A percentile compares a stretch with the other conserved stretches of the same genome.
Evolutionary conservation across 495 filamentous ascomycete genomes (phyloP).

Genomic region (Mytilinidion resinicola): DNA sequence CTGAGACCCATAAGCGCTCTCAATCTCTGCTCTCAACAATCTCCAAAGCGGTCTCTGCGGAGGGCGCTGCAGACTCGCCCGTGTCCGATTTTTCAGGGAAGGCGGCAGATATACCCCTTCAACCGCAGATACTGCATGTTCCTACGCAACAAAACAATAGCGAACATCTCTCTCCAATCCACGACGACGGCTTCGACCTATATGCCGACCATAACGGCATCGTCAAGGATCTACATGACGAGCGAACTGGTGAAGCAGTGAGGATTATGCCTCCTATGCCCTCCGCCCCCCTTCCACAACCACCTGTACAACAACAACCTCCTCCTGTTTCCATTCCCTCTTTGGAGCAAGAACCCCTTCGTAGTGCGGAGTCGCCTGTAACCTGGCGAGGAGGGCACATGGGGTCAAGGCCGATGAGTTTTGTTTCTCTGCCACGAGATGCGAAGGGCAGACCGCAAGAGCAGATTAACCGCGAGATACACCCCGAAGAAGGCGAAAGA

Average conservation of each 20-base stretch:
- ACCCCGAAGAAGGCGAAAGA: too few species aligned
- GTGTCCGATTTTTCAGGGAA: constrained; percentile 1
- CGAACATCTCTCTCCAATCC: background rate
- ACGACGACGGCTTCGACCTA: constrained; percentile 20
- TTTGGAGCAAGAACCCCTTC: background rate
- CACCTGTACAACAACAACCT: background rate
- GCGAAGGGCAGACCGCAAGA: constrained; percentile 24
- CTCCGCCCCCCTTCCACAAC: background rate
- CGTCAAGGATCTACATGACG: constrained; percentile 20
- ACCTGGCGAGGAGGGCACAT: too few species aligned
- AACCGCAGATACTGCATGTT: background rate
- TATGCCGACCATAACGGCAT: constrained; percentile 28
- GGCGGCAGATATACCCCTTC: background rate
- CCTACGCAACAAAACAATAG: background rate
- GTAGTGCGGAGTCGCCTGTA: background rate
- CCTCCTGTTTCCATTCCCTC: background rate
- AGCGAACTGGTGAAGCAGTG: constrained; percentile 18
- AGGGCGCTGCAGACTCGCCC: constrained; percentile 10
- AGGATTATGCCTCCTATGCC: background rate
- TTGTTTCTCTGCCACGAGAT: constrained; percentile 21
- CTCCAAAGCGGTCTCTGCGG: constrained; percentile 16
- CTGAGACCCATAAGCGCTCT: background rate
- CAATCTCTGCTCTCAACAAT: constrained; percentile 21
- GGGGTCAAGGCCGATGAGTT: constrained; percentile 19
- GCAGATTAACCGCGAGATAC: constrained; percentile 14